Base-by-base conservation (phyloP, 805 yeast species). In the Saccharomycopsis sp. region DNA sequence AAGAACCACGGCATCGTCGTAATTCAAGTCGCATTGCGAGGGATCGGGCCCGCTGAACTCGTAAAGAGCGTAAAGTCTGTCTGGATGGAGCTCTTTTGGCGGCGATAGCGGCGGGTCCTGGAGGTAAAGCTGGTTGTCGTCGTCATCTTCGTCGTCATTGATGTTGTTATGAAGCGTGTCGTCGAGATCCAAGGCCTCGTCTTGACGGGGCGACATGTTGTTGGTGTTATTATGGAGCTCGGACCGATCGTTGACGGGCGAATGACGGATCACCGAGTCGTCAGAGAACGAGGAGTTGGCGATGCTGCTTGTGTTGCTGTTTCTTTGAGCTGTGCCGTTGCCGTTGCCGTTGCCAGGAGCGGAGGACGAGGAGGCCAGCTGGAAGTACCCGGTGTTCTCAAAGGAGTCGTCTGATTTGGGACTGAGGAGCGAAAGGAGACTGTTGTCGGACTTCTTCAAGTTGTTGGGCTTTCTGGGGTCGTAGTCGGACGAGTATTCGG, bases 21-120 rank as follows among this genome's bases (percentile, higher is more conserved):
- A 83, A 20, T 74, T 69, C 9, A 93, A 77, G 59, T 86, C 83
- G 64, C 96, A 87, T 72, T 93, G 99, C 52, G 94, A 89, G 2
- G 93, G 91, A 68, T 91, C 97, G 3, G 97, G 96, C 0, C 97
- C 98, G 55, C 78, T 79, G 66, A 94, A 93, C 55, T 91, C 91
- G 65, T 87, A 89, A 35, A 92, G 73, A 0, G 97, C 97, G 70
- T 92, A 92, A 29, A 92, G 75, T 67, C 86, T 85, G 55, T 80
- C 86, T 3, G 96, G 96, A 68, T 89, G 91, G 57, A 92, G 72
- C 64, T 89, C 96, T 59, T 80, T 78, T 2, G 96, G 94, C 1
- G 96, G 94, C 1, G 77, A 74, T 23, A 73, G 63, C 12, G 78
- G 74, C 20, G 75, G 73, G 42, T 62, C 70, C 19, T 59, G 69